Evolutionary conservation across 345 rosid species (phyloP), one percentile per base, ranked within the genome.

Genomic region (Camelina laxa): DNA sequence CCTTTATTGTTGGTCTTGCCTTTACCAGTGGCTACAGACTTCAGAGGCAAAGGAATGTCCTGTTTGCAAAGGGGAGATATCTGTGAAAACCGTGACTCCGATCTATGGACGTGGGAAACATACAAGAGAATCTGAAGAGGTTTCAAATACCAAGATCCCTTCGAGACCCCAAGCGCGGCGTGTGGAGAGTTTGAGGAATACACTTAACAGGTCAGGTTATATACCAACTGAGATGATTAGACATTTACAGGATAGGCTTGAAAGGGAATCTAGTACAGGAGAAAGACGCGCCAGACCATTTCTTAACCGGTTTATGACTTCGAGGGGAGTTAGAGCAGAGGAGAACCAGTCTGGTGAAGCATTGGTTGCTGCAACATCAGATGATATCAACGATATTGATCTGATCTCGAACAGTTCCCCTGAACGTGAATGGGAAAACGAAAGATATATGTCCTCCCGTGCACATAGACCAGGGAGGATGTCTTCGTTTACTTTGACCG

Each of bases 11-110:
- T 92, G 99, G 99, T 79, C 95, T 35, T 94, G 99, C 81, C 81
- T 92, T 60, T 87, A 92, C 78, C 85, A 72, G 6, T 89, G 93
- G 97, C 81, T 91, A 47, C 87, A 94, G 54, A 58, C 79, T 21
- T 85, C 94, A 3, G 92, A 88, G 75, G 89, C 91, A 3, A 94
- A 91, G 65, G 98, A 91, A 84, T 93, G 98, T 44, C 98, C 97
- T 0, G 89, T 91, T 27, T 93, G 98, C 85, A 93, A 91, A 75
- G 98, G 93, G 16, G 93, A 94, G 76, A 89, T 88, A 17, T 81
- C 91, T 0, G 50, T 36, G 38, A 88, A 88, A 76, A 89, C 84
- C 73, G 81, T 94, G 60, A 91, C 87, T 49, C 98, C 98, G 4
- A 89, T 94, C 76, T 91, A 88, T 74, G 97, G 98, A 20, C 87